These are phyloP conservation scores for Brettanomyces nanus DNA, from an alignment of 805 yeast genomes.

Conservation along the genomic window DNA sequence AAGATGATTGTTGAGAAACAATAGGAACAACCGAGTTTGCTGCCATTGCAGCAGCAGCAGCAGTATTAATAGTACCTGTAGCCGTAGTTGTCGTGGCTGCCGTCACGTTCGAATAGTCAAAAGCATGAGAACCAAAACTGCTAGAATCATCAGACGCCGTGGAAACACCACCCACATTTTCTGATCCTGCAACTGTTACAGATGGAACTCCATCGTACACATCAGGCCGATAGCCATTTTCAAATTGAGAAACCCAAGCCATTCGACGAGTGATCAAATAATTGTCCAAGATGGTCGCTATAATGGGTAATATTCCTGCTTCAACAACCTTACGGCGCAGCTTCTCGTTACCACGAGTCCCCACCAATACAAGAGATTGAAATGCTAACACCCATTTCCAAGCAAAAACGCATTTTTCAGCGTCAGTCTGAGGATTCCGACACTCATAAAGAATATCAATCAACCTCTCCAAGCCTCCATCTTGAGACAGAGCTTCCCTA, in stretches of 20 bases:
- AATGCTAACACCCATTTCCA: constrained; percentile 97
- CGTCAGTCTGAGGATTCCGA: constrained; percentile 28
- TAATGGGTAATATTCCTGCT: constrained; percentile 85
- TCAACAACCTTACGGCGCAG: constrained; percentile 81
- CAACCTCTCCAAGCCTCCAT: constrained; percentile 87
- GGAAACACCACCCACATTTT: background rate
- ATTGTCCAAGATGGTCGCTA: constrained; percentile 89
- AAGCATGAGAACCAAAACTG: background rate
- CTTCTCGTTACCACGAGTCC: constrained; percentile 86
- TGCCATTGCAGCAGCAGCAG: background rate
- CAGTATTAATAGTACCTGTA: background rate
- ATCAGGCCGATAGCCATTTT: background rate
- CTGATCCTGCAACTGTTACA: background rate
- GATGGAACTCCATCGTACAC: background rate
- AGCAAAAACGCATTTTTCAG: constrained; percentile 50
- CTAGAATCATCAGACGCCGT: too few relatives aligned
- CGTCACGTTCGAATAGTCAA: background rate
- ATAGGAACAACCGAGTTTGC: constrained; percentile 1
- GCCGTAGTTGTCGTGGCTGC: background rate
- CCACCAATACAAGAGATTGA: constrained; percentile 85
- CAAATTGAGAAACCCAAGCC: constrained; percentile 1
- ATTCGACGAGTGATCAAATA: constrained; percentile 35
- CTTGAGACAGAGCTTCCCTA: constrained; percentile 78
- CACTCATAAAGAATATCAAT: constrained; percentile 83
- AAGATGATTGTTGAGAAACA: background rate